A percentile compares a stretch with the other conserved stretches of the same genome.
Evolutionary conservation across 176 grass and related monocot species (phyloP).

Genomic region (Bolboschoenus planiculmis): DNA sequence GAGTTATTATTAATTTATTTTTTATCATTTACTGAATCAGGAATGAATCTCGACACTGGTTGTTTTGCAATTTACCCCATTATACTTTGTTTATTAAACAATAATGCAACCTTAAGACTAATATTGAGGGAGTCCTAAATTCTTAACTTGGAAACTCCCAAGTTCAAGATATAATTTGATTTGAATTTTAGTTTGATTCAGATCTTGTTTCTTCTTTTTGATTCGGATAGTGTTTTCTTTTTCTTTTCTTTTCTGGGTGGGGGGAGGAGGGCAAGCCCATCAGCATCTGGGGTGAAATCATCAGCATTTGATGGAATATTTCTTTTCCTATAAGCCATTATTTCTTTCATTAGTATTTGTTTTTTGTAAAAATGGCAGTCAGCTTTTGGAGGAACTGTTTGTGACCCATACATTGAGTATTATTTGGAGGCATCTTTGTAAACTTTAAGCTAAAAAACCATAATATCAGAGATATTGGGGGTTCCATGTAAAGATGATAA

Average conservation of each 20-base stretch:
- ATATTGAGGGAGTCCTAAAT: background rate
- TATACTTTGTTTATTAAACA: background rate
- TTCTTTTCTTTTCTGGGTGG: no score
- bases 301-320: background rate
- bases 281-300: background rate
- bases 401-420: background rate
- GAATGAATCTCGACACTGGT: background rate
- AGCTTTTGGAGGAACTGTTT: background rate
- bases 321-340: background rate
- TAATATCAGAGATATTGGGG: background rate
- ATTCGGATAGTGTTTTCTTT: no score
- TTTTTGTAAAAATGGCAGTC: background rate
- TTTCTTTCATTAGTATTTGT: background rate
- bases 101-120: background rate
- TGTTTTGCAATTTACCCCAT: background rate
- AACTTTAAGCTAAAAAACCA: background rate
- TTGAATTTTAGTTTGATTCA: background rate
- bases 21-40: background rate
- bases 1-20: background rate
- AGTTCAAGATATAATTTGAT: background rate
- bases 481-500: background rate
- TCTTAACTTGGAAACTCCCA: background rate
- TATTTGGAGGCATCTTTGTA: background rate
- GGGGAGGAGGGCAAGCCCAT: background rate
- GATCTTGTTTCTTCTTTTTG: background rate